Percentiles rank a stretch among this genome's conserved stretches.
Evolutionary conservation across 257 asterid genomes (phyloP).

Genomic region (Fraxinus cuspidata): DNA sequence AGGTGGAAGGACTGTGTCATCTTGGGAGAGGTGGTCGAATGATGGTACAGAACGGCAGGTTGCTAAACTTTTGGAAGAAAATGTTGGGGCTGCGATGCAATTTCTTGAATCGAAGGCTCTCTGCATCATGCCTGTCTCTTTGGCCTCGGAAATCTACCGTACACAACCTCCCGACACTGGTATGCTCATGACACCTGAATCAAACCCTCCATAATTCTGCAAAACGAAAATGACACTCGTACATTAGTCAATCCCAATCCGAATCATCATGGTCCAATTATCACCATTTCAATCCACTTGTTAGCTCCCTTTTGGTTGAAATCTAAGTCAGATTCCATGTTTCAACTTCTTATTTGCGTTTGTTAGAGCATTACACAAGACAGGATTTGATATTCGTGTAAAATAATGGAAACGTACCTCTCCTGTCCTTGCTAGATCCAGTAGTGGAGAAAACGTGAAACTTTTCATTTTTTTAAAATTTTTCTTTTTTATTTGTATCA

Average conservation of each 20-base stretch:
- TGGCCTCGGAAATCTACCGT: conserved; percentile 83
- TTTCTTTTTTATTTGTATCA: conserved; percentile 5
- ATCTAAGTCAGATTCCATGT: conserved; percentile 33
- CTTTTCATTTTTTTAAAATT: conserved; percentile 15
- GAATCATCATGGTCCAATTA: background rate
- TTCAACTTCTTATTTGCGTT: conserved; percentile 24
- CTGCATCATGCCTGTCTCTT: conserved; percentile 93
- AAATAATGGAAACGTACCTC: conserved; percentile 35
- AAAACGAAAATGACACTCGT: background rate
- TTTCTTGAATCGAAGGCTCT: conserved; percentile 95
- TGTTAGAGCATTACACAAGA: conserved; percentile 20
- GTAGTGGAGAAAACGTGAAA: conserved; percentile 47
- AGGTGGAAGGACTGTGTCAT: conserved; percentile 67
- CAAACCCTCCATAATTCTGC: conserved; percentile 54
- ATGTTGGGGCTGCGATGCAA: conserved; percentile 96
- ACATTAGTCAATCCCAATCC: conserved; percentile 27
- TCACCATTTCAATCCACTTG: background rate
- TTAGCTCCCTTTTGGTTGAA: conserved; percentile 30
- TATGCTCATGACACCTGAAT: conserved; percentile 59
- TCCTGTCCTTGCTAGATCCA: conserved; percentile 40
- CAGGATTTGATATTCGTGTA: conserved; percentile 26
- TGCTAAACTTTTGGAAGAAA: conserved; percentile 97
- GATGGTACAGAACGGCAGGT: conserved; percentile 97
- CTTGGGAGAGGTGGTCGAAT: conserved; percentile 98
- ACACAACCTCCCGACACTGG: conserved; percentile 74